A percentile compares a stretch with the other conserved stretches of the same genome.
Evolutionary conservation across 164 flowering plant genomes (phyloP).

Genomic region (Stephania japonica): DNA sequence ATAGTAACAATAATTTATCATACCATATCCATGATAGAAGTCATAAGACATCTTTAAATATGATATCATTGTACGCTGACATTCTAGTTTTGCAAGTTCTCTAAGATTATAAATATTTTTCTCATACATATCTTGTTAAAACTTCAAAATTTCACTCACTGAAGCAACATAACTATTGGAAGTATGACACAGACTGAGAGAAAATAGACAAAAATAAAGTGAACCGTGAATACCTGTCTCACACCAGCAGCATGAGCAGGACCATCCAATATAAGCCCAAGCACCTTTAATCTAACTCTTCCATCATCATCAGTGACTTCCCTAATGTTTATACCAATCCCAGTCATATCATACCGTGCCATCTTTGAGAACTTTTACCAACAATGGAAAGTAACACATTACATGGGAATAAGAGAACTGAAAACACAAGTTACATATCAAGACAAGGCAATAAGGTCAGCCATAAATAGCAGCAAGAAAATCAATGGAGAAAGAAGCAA

Average conservation of each 20-base stretch:
- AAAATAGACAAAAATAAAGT: not conserved
- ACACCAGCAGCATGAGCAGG: slow-evolving; percentile 92
- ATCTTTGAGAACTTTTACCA: slow-evolving; percentile 82
- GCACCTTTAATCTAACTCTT: slow-evolving; percentile 60
- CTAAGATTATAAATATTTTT: too few species aligned
- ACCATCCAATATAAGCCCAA: slow-evolving; percentile 84
- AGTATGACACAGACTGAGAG: not conserved
- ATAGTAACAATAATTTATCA: too few species aligned
- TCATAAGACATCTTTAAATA: too few species aligned
- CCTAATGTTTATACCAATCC: slow-evolving; percentile 89
- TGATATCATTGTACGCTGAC: too few species aligned
- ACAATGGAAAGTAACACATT: slow-evolving; percentile 30
- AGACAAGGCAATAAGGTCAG: not conserved
- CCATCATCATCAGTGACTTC: slow-evolving; percentile 73
- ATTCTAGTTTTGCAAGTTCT: too few species aligned
- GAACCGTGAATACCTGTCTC: slow-evolving; percentile 55
- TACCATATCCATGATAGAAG: too few species aligned
- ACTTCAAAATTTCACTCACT: too few species aligned
- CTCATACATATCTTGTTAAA: too few species aligned
- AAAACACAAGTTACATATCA: slow-evolving; percentile 22
- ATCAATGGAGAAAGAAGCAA: not conserved
- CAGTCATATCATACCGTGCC: slow-evolving; percentile 92
- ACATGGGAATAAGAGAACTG: slow-evolving; percentile 39
- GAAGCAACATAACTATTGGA: not conserved
- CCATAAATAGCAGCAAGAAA: slow-evolving; percentile 1